Base-by-base conservation (phyloP, 805 yeast genomes). In the Metschnikowia drakensbergensis region DNA sequence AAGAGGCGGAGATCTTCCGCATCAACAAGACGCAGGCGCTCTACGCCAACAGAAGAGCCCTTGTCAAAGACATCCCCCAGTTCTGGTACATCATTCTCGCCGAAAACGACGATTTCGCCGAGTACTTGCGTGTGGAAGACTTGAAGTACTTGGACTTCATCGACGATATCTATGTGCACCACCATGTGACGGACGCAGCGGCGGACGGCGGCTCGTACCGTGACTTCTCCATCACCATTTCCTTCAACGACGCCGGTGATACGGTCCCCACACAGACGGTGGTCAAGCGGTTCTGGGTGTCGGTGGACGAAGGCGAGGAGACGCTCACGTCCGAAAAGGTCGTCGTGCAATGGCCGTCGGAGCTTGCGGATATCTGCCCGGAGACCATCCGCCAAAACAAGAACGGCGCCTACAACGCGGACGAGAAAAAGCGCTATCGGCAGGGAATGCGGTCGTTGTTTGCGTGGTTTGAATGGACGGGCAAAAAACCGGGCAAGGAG, bases 11-110 rank as follows among this genome's bases (percentile, higher is more conserved):
- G 57, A 64, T 76, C 38, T 77, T 68, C 52, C 72, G 86, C 44
- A 63, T 84, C 34, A 64, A 66, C 42, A 67, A 76, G 29, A 76
- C 88, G 6, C 77, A 76, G 53, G 78, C 82, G 17, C 71, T 87
- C 6, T 88, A 81, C 60, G 70, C 62, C 5, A 66, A 76, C 49
- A 73, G 97, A 56, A 74, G 87, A 25, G 69, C 58, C 5, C 66
- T 77, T n/a, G 71, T 83, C 11, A 48, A 57, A 4, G 63, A 72
- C 3, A 78, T 90, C 37, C 89, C 91, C 1, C 79, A 80, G 54
- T 90, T 92, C 65, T 92, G 98, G 98, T 84, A 86, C 58, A 79
- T 85, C 46, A 96, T 87, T 0, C 67, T 92, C 8, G 89, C 91
- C 2, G 88, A 87, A 60, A 86, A 86, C 58, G 85, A 86, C 45